Conservation (phyloP, 1,284 basidiomycete genomes). For the Pseudozyma sp. region DNA sequence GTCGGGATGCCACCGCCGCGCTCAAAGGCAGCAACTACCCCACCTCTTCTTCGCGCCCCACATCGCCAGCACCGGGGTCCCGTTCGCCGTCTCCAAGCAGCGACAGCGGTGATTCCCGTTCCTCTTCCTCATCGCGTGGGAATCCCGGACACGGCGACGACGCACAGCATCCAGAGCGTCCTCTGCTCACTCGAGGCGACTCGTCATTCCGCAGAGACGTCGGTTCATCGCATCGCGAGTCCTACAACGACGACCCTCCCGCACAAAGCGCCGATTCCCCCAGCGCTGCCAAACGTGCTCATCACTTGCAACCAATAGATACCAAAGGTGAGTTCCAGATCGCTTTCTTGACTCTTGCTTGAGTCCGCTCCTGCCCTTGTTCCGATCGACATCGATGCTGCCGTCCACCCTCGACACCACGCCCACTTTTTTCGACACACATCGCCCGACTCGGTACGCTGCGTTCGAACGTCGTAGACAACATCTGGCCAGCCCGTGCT, state of each 20-base stretch:
- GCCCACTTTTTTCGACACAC: no score
- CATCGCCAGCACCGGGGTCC: slow-evolving; percentile 45
- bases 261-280: slow-evolving; percentile 14
- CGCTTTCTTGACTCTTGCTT: background rate
- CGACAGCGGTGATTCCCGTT: slow-evolving; percentile 22
- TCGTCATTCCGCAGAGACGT: slow-evolving; percentile 17
- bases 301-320: slow-evolving; percentile 36
- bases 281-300: slow-evolving; percentile 24
- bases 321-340: slow-evolving; percentile 48
- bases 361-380: slow-evolving; percentile 10
- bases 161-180: slow-evolving; percentile 6
- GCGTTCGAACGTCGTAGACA: no score
- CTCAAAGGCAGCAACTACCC: slow-evolving; percentile 53
- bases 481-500: no score
- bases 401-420: no score
- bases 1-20: slow-evolving; percentile 59
- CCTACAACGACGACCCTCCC: slow-evolving; percentile 10
- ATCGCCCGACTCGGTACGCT: no score
- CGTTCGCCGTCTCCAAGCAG: slow-evolving; percentile 53
- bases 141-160: slow-evolving; percentile 4
- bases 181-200: slow-evolving; percentile 18
- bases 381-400: background rate
- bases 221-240: slow-evolving; percentile 1
- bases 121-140: slow-evolving; percentile 21
- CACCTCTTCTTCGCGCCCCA: slow-evolving; percentile 59